Evolutionary conservation across 768 basidiomycete genomes (phyloP).

Genomic region (Gautieria morchelliformis): DNA sequence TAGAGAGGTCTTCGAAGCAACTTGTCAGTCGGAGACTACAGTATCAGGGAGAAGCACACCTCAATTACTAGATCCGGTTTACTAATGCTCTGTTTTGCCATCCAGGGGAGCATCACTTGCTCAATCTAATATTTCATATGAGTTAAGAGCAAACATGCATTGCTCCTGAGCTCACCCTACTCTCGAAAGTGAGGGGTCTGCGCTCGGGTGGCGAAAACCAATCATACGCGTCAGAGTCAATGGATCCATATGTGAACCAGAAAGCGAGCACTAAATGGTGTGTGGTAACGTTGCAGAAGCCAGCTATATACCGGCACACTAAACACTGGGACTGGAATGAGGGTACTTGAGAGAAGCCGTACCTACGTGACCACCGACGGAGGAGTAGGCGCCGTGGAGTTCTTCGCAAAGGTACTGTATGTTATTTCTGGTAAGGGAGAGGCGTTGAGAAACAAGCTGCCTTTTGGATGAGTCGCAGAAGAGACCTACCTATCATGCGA

Average conservation of each 20-base stretch:
- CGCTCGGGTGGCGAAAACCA: background rate
- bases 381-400: background rate
- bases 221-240: background rate
- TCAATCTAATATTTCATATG: background rate
- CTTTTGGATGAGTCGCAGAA: no score
- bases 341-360: background rate
- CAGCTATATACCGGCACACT: background rate
- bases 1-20: background rate
- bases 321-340: background rate
- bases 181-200: slow-evolving; percentile 3
- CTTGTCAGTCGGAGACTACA: background rate
- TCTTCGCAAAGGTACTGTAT: background rate
- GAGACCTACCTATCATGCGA: slow-evolving; percentile 2
- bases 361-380: background rate
- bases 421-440: background rate
- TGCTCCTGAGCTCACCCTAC: background rate
- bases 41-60: background rate
- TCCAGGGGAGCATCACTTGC: slow-evolving; percentile 4
- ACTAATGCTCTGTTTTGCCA: background rate
- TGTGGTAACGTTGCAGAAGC: background rate
- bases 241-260: slow-evolving; percentile 4
- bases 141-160: background rate
- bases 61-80: background rate
- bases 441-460: no score
- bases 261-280: background rate